A percentile compares a stretch with the other conserved stretches of the same genome.
These are phyloP conservation scores for Pharnaceum exiguum DNA, from an alignment of 148 eudicot species.

Conservation along the genomic window DNA sequence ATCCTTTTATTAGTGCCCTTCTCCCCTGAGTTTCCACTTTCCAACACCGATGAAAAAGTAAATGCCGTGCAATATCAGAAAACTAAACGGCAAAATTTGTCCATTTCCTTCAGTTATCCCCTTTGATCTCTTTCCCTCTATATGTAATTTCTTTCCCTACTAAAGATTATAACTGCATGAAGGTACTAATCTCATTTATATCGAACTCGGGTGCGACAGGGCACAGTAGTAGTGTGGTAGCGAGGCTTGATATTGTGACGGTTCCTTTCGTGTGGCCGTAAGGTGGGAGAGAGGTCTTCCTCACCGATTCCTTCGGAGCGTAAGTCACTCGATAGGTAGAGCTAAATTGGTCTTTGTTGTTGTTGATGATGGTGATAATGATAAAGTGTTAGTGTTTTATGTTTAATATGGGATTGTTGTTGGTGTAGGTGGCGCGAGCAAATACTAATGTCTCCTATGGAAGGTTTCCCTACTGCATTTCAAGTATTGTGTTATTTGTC, in stretches of 20 bases:
- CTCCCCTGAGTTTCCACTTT: too few relatives aligned
- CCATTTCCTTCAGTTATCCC: too few relatives aligned
- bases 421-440: conserved; percentile 52
- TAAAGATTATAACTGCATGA: too few relatives aligned
- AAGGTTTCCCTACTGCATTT: conserved; percentile 65
- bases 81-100: too few relatives aligned
- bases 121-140: too few relatives aligned
- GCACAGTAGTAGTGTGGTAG: conserved; percentile 21
- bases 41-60: too few relatives aligned
- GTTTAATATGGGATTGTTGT: conserved; percentile 1
- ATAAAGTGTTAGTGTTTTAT: too few relatives aligned
- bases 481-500: conserved; percentile 57
- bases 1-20: too few relatives aligned
- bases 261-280: conserved; percentile 30
- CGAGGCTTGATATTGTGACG: conserved; percentile 20
- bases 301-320: conserved; percentile 44
- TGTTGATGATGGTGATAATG: background rate
- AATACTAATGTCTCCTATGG: conserved; percentile 62
- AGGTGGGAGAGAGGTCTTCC: conserved; percentile 43
- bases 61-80: too few relatives aligned
- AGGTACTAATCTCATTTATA: too few relatives aligned
- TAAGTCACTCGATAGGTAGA: conserved; percentile 11
- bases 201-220: conserved; percentile 27
- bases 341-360: background rate
- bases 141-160: too few relatives aligned